Evolutionary conservation across 2,329 filamentous ascomycete species (phyloP).

Genomic region (Cercospora berteroae): DNA sequence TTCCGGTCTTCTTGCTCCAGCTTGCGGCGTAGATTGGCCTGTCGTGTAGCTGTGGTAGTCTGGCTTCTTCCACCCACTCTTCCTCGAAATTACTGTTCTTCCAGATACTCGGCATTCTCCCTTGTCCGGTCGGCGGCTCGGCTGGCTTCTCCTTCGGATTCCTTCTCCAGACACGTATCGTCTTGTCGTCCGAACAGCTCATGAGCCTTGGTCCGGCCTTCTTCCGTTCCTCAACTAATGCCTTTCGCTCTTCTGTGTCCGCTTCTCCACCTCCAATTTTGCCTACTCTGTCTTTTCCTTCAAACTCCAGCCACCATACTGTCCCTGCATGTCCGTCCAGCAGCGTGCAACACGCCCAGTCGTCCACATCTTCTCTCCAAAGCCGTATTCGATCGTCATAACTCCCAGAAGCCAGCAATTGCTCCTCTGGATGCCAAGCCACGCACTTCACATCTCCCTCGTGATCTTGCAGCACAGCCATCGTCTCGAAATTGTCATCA

Average conservation of each 20-base stretch:
- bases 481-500: slow-evolving; percentile 94
- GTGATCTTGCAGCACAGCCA: slow-evolving; percentile 92
- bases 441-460: slow-evolving; percentile 94
- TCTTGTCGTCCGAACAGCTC: slow-evolving; percentile 82
- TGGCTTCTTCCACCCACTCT: slow-evolving; percentile 74
- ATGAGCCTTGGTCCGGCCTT: slow-evolving; percentile 60
- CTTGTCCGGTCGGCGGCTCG: slow-evolving; percentile 46
- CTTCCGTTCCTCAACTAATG: slow-evolving; percentile 40
- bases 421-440: slow-evolving; percentile 77
- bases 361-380: slow-evolving; percentile 87
- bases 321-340: slow-evolving; percentile 79
- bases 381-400: slow-evolving; percentile 90
- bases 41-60: slow-evolving; percentile 73
- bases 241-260: slow-evolving; percentile 35
- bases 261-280: slow-evolving; percentile 19
- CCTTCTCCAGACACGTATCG: slow-evolving; percentile 75
- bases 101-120: slow-evolving; percentile 85
- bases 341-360: slow-evolving; percentile 87
- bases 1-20: slow-evolving; percentile 76
- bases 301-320: slow-evolving; percentile 81
- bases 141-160: slow-evolving; percentile 54
- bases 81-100: slow-evolving; percentile 69
- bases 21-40: slow-evolving; percentile 78
- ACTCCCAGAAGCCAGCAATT: slow-evolving; percentile 82
- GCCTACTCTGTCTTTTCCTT: slow-evolving; percentile 44